phyloP scores from a whole-genome alignment of 106 monocot genomes.

The Triglochin maritima region DNA sequence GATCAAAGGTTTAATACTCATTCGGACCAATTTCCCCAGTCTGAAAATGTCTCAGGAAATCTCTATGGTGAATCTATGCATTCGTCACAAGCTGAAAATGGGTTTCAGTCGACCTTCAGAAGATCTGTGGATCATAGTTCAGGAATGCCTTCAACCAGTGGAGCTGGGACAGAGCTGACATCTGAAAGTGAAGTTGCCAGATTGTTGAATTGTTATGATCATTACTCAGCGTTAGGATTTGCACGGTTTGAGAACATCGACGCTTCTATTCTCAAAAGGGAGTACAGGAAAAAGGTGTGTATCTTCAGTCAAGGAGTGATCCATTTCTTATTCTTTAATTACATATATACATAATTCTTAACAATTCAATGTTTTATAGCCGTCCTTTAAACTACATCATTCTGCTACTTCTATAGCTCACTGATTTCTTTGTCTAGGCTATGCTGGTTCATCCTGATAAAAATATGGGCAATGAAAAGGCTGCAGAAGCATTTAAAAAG shows the following conservation, averaged over 20 bases:
- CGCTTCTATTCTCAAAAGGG: conserved; percentile 62
- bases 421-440: conserved; percentile 39
- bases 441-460: conserved; percentile 98
- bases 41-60: conserved; percentile 13
- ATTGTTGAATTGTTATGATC: conserved; percentile 76
- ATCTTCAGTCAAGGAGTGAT: not conserved
- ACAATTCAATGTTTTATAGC: no score
- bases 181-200: conserved; percentile 91
- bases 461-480: conserved; percentile 94
- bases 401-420: not conserved
- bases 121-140: conserved; percentile 25
- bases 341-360: no score
- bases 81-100: conserved; percentile 28
- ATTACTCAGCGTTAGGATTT: conserved; percentile 84
- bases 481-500: conserved; percentile 94
- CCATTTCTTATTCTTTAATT: not conserved
- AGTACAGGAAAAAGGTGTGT: conserved; percentile 81
- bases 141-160: conserved; percentile 81
- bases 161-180: conserved; percentile 57
- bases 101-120: conserved; percentile 15
- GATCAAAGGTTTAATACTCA: conserved; percentile 30
- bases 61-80: conserved; percentile 23
- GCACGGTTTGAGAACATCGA: conserved; percentile 66
- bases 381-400: not conserved
- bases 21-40: conserved; percentile 22